Evolutionary conservation across 768 basidiomycete genomes (phyloP).

Genomic region (Amanita brunnescens): DNA sequence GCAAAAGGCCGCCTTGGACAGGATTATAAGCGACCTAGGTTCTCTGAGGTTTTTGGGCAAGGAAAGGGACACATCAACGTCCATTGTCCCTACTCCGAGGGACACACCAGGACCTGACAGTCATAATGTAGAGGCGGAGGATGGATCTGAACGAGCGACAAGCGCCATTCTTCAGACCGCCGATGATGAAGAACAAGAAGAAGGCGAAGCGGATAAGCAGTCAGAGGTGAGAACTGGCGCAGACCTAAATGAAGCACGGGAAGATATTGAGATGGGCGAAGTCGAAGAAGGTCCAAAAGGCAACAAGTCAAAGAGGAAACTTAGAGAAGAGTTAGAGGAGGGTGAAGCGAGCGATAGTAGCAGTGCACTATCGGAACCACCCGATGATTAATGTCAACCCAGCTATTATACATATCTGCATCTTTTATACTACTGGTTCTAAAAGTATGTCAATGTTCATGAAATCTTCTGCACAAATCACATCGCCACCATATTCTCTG

Average conservation of each 20-base stretch:
- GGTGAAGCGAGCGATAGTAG: conserved; percentile 80
- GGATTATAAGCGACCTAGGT: conserved; percentile 52
- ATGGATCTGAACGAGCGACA: conserved; percentile 14
- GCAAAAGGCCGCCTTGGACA: conserved; percentile 61
- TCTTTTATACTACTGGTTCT: conserved; percentile 18
- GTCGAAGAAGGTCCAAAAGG: conserved; percentile 62
- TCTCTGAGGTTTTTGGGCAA: conserved; percentile 62
- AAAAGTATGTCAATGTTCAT: conserved; percentile 57
- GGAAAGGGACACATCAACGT: conserved; percentile 42
- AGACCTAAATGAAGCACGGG: conserved; percentile 19
- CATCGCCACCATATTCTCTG: conserved; percentile 42
- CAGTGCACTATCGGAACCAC: conserved; percentile 70
- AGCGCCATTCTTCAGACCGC: conserved; percentile 22
- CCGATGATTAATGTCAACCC: conserved; percentile 37
- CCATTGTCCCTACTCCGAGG: conserved; percentile 33
- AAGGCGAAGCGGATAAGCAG: conserved; percentile 31
- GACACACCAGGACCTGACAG: conserved; percentile 42
- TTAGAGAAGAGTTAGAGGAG: conserved; percentile 72
- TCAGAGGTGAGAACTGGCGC: conserved; percentile 4
- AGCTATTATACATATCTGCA: conserved; percentile 10
- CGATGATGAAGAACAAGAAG: conserved; percentile 26
- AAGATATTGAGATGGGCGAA: conserved; percentile 92
- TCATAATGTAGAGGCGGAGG: conserved; percentile 11
- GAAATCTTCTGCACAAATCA: conserved; percentile 66
- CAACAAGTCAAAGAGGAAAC: conserved; percentile 44